A percentile compares a stretch with the other conserved stretches of the same genome.
Evolutionary conservation across 2,329 filamentous ascomycete species (phyloP).

Genomic region (Tolypocladium nubicola): DNA sequence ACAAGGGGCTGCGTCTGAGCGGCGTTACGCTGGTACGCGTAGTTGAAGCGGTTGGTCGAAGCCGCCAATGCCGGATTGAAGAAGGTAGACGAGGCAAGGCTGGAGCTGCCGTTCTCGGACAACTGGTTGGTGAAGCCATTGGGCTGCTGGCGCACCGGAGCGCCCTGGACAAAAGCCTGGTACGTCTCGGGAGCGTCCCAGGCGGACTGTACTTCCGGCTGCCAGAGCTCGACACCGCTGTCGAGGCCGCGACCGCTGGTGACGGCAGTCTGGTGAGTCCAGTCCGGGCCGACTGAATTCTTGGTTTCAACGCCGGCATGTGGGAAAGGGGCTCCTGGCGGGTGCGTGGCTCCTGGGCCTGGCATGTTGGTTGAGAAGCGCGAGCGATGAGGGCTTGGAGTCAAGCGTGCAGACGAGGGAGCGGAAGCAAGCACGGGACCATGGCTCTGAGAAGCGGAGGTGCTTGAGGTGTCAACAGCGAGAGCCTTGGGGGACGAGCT

Average conservation of each 20-base stretch:
- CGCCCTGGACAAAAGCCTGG: background rate
- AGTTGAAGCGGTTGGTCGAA: background rate
- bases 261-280: background rate
- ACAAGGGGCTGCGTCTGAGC: background rate
- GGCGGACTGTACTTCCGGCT: background rate
- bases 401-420: background rate
- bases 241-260: background rate
- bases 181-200: background rate
- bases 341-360: background rate
- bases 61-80: background rate
- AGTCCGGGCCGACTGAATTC: background rate
- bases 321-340: background rate
- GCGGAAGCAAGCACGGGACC: background rate
- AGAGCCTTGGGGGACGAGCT: background rate
- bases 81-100: background rate
- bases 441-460: background rate
- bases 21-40: background rate
- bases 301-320: background rate
- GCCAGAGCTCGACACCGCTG: background rate
- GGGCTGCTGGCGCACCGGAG: background rate
- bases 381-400: constrained; percentile 1
- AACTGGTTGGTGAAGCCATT: background rate
- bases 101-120: background rate
- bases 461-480: background rate
- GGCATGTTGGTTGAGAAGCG: background rate